phyloP scores from a whole-genome alignment of 805 yeast genomes.

The Wickerhamomyces xylosicus region DNA sequence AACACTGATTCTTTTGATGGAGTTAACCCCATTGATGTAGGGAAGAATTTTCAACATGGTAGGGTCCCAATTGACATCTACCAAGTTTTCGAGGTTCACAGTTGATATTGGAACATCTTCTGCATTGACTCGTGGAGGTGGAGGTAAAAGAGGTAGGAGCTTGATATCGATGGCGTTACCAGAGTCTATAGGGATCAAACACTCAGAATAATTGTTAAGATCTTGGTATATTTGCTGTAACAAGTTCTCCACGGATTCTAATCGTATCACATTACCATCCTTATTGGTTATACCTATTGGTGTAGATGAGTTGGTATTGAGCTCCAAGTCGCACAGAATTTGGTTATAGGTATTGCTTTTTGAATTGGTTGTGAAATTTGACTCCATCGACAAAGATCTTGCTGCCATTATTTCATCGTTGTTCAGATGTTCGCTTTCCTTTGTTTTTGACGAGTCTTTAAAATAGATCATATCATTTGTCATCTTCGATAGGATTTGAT shows the following conservation, averaged over 20 bases:
- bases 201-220: slow-evolving; percentile 89
- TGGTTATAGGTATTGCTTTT: slow-evolving; percentile 17
- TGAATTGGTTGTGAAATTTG: slow-evolving; percentile 4
- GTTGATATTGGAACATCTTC: slow-evolving; percentile 91
- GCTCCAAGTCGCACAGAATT: slow-evolving; percentile 19
- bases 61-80: slow-evolving; percentile 95
- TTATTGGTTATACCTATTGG: slow-evolving; percentile 17
- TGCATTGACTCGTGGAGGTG: slow-evolving; percentile 62
- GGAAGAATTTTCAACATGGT: slow-evolving; percentile 87
- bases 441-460: slow-evolving; percentile 6
- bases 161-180: slow-evolving; percentile 89
- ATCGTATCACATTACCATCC: slow-evolving; percentile 12
- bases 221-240: slow-evolving; percentile 91
- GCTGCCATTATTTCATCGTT: slow-evolving; percentile 6
- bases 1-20: slow-evolving; percentile 64
- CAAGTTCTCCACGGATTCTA: slow-evolving; percentile 56
- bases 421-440: slow-evolving; percentile 1
- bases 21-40: slow-evolving; percentile 79
- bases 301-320: slow-evolving; percentile 14
- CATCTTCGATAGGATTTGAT: slow-evolving; percentile 54
- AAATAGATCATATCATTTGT: slow-evolving; percentile 31
- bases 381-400: slow-evolving; percentile 14
- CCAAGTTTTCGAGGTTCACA: slow-evolving; percentile 58
- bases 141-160: slow-evolving; percentile 81
- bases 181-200: slow-evolving; percentile 85